These are phyloP conservation scores for Diaporthe helianthi DNA, from an alignment of 2,329 filamentous ascomycete species.

Conservation along the genomic window DNA sequence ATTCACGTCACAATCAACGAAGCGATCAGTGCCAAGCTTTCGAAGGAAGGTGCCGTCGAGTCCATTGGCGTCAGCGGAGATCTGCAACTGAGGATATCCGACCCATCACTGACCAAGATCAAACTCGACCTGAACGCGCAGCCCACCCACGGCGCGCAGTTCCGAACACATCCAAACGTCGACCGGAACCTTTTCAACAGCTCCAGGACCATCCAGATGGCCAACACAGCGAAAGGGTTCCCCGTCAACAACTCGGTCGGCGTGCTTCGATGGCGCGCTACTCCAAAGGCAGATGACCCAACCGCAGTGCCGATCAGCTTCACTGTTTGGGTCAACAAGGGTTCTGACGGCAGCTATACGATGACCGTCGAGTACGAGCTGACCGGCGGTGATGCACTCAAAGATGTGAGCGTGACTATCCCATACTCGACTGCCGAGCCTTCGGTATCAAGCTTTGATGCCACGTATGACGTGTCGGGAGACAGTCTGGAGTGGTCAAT, in stretches of 20 bases:
- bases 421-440: slow-evolving; percentile 88
- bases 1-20: slow-evolving; percentile 90
- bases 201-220: slow-evolving; percentile 86
- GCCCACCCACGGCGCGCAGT: slow-evolving; percentile 83
- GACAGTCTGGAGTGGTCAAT: slow-evolving; percentile 95
- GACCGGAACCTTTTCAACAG: slow-evolving; percentile 87
- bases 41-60: slow-evolving; percentile 85
- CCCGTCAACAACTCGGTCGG: slow-evolving; percentile 93
- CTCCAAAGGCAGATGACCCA: slow-evolving; percentile 80
- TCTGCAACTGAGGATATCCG: slow-evolving; percentile 87
- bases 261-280: slow-evolving; percentile 90
- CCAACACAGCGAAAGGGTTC: slow-evolving; percentile 86
- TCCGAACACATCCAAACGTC: slow-evolving; percentile 95
- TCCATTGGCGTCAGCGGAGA: slow-evolving; percentile 91
- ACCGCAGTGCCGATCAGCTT: slow-evolving; percentile 91
- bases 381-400: slow-evolving; percentile 77
- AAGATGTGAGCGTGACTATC: slow-evolving; percentile 86
- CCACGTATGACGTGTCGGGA: slow-evolving; percentile 90
- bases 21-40: slow-evolving; percentile 87
- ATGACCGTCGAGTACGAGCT: slow-evolving; percentile 97
- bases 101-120: slow-evolving; percentile 88
- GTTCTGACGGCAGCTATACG: slow-evolving; percentile 79
- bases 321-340: slow-evolving; percentile 96
- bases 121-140: slow-evolving; percentile 82
- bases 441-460: slow-evolving; percentile 89